A percentile compares a stretch with the other conserved stretches of the same genome.
These are phyloP conservation scores for Austroboletus eburneus DNA, from an alignment of 768 basidiomycete genomes.

Conservation along the genomic window DNA sequence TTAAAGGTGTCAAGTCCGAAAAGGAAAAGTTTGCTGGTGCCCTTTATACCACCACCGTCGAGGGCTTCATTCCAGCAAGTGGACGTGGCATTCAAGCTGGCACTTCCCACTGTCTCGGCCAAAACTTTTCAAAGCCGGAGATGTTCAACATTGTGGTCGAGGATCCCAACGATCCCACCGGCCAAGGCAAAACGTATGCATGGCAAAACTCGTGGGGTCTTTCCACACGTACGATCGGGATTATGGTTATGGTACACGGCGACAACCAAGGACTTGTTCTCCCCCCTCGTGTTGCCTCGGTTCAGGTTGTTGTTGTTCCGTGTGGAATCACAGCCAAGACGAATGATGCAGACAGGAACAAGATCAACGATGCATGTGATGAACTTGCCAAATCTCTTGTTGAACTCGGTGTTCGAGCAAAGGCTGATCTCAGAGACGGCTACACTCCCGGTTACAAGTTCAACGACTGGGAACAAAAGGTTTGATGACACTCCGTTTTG, in stretches of 20 bases:
- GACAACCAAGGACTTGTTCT: slow-evolving; percentile 97
- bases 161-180: slow-evolving; percentile 74
- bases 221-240: slow-evolving; percentile 92
- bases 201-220: slow-evolving; percentile 99
- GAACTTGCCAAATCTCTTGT: slow-evolving; percentile 71
- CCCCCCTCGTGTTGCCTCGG: slow-evolving; percentile 92
- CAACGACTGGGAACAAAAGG: slow-evolving; percentile 99
- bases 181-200: slow-evolving; percentile 70
- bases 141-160: slow-evolving; percentile 99
- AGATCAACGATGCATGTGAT: slow-evolving; percentile 74
- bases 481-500: slow-evolving; percentile 26
- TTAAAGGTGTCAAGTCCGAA: slow-evolving; percentile 95
- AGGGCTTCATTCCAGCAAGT: slow-evolving; percentile 96
- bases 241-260: slow-evolving; percentile 99
- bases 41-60: slow-evolving; percentile 95
- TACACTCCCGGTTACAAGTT: slow-evolving; percentile 99
- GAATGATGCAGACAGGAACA: slow-evolving; percentile 57
- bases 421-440: slow-evolving; percentile 89
- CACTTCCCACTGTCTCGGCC: slow-evolving; percentile 97
- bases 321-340: slow-evolving; percentile 91
- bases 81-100: slow-evolving; percentile 97
- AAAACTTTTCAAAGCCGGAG: slow-evolving; percentile 92
- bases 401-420: slow-evolving; percentile 73
- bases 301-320: slow-evolving; percentile 90
- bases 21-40: slow-evolving; percentile 99